Conservation (phyloP, 331 rosid species). For the Acacia pycnantha region DNA sequence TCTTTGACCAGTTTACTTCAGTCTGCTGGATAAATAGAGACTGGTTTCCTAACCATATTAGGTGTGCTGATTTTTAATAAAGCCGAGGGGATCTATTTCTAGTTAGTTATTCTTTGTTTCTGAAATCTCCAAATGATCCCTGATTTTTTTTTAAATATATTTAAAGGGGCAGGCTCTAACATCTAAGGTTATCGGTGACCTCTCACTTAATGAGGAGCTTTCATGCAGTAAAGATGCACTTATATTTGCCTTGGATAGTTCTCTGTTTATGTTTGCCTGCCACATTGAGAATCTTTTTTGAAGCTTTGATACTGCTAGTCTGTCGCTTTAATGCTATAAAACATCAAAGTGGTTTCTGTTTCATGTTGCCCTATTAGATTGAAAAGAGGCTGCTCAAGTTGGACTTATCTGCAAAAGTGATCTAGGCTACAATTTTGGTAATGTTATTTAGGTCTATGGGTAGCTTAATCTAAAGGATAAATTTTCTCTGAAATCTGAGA, state of each 20-base stretch:
- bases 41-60: background rate
- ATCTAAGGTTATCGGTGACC: background rate
- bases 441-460: background rate
- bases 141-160: background rate
- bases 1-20: background rate
- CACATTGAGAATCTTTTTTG: background rate
- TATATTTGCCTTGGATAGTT: background rate
- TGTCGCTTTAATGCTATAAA: background rate
- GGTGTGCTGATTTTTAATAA: background rate
- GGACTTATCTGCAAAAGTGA: slow-evolving; percentile 5
- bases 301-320: background rate
- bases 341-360: background rate
- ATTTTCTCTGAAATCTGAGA: background rate
- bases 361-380: background rate
- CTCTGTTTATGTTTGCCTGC: background rate
- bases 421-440: background rate
- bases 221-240: background rate
- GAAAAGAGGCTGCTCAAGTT: background rate
- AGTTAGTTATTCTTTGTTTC: background rate
- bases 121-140: background rate
- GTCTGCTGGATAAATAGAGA: background rate
- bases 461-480: background rate
- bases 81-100: background rate
- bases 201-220: background rate
- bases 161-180: background rate